These are phyloP conservation scores for Phytophthora syringae DNA, from an alignment of 352 stramenopile species.

Conservation along the genomic window DNA sequence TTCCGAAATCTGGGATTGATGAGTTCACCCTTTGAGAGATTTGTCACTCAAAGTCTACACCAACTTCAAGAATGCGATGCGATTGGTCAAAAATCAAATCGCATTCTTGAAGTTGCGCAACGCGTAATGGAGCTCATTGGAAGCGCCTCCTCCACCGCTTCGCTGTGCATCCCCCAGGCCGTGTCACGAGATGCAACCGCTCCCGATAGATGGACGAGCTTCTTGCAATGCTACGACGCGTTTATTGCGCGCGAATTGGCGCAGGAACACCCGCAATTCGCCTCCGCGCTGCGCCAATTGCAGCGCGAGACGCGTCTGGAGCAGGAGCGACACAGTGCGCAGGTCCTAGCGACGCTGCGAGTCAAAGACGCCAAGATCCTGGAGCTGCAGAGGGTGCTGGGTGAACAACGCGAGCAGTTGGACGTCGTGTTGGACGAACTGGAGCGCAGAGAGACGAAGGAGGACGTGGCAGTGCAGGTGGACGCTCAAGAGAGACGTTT, in stretches of 20 bases:
- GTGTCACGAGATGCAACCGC: not conserved
- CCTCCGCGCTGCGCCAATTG: constrained; percentile 21
- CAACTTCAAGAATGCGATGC: constrained; percentile 1
- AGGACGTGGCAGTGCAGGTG: constrained; percentile 25
- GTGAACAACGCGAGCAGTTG: constrained; percentile 34
- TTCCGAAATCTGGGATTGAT: constrained; percentile 27
- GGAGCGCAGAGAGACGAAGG: constrained; percentile 32
- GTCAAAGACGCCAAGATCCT: constrained; percentile 28
- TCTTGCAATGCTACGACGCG: constrained; percentile 28
- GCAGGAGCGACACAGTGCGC: constrained; percentile 30
- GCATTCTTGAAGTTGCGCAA: constrained; percentile 29
- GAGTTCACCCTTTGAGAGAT: no score
- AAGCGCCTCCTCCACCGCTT: not conserved
- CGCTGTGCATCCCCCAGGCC: not conserved
- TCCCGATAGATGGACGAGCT: constrained; percentile 19
- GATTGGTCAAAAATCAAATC: constrained; percentile 11
- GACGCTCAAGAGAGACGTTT: not conserved
- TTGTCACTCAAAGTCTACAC: no score
- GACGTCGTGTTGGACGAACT: constrained; percentile 39
- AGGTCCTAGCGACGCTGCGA: constrained; percentile 32
- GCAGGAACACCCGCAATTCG: constrained; percentile 29
- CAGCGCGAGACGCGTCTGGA: constrained; percentile 25
- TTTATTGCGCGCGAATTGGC: constrained; percentile 29
- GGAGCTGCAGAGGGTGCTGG: constrained; percentile 21
- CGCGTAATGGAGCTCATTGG: constrained; percentile 1